A percentile compares a stretch with the other conserved stretches of the same genome.
Conservation (phyloP, 441 rosid genomes). For the Syzygium syzygioides region DNA sequence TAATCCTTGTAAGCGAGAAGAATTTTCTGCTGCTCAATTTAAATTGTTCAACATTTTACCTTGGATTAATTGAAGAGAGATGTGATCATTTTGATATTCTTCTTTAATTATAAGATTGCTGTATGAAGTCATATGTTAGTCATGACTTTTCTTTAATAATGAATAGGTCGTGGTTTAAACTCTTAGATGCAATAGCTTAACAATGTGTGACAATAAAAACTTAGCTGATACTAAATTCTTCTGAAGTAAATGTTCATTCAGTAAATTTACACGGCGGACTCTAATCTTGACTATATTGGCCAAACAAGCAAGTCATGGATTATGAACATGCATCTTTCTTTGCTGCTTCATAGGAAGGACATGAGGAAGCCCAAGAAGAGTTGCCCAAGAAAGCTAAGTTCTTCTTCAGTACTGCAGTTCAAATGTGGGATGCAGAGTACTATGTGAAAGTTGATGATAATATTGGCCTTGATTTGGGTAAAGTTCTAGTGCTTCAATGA, state of each 20-base stretch:
- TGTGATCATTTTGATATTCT: background rate
- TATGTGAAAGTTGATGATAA: slow-evolving; percentile 86
- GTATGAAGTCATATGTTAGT: background rate
- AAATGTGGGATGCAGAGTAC: slow-evolving; percentile 94
- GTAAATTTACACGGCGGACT: background rate
- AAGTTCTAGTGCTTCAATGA: slow-evolving; percentile 6
- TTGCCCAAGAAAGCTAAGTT: slow-evolving; percentile 79
- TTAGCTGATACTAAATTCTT: background rate
- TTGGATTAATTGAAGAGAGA: background rate
- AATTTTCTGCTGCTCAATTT: background rate
- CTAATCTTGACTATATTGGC: background rate
- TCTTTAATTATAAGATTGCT: background rate
- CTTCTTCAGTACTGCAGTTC: slow-evolving; percentile 84
- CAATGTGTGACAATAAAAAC: background rate
- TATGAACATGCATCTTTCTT: slow-evolving; percentile 7
- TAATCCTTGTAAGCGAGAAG: slow-evolving; percentile 63
- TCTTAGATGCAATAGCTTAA: background rate
- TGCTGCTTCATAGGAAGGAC: slow-evolving; percentile 51
- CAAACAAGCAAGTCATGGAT: slow-evolving; percentile 5
- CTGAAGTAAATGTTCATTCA: background rate
- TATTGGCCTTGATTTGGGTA: slow-evolving; percentile 83
- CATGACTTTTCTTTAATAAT: background rate
- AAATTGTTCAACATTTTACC: background rate
- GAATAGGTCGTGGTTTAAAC: background rate
- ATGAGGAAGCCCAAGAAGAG: slow-evolving; percentile 92